Percentiles rank a stretch among this genome's conserved stretches.
Conservation (phyloP, 345 rosid species). For the Rhodomyrtus tomentosa region DNA sequence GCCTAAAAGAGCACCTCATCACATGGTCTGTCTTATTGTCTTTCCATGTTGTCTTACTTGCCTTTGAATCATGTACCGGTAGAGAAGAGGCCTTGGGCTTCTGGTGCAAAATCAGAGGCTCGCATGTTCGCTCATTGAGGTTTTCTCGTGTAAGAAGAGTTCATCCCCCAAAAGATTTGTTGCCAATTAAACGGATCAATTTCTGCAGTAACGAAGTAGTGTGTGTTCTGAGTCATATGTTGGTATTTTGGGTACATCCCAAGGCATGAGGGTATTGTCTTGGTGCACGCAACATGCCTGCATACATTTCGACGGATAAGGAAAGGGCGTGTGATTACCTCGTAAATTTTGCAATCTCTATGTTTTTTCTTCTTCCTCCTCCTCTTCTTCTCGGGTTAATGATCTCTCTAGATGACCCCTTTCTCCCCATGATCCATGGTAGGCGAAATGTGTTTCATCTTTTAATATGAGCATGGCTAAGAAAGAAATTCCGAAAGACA, state of each 20-base stretch:
- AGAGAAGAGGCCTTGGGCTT: not conserved
- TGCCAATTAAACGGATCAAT: not conserved
- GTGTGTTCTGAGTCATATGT: not conserved
- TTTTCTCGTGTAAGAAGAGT: not conserved
- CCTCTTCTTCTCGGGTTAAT: not conserved
- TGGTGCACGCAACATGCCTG: not conserved
- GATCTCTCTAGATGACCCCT: not conserved
- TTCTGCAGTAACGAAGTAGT: not conserved
- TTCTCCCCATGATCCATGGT: not conserved
- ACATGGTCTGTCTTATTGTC: not conserved
- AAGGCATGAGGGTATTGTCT: not conserved
- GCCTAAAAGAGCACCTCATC: not conserved
- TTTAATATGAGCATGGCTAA: not conserved
- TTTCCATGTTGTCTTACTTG: not conserved
- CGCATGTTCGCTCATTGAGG: not conserved
- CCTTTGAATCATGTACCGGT: not conserved
- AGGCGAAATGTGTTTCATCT: not conserved
- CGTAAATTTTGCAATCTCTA: not conserved
- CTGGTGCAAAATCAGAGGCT: not conserved
- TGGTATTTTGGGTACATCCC: not conserved
- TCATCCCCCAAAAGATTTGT: not conserved
- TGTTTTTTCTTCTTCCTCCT: not conserved
- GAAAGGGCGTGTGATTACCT: not conserved
- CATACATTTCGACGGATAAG: not conserved
- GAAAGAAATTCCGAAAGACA: not conserved